Percentiles rank a stretch among this genome's conserved stretches.
These are phyloP conservation scores for Fomes fomentarius DNA, from an alignment of 1,284 basidiomycete genomes.

Conservation along the genomic window DNA sequence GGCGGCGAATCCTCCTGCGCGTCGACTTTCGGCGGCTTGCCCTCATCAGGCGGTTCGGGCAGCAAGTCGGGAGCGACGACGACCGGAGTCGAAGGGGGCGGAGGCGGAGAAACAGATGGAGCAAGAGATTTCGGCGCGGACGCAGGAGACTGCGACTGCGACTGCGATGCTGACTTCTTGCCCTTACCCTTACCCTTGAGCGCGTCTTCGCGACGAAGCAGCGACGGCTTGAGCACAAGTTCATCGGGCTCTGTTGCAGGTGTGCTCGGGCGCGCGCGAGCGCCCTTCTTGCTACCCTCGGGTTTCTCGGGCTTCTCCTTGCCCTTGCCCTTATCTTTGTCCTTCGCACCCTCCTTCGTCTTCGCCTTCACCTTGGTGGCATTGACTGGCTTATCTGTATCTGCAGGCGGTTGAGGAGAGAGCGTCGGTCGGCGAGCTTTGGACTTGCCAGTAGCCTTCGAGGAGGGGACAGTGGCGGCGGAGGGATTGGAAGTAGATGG, in stretches of 20 bases:
- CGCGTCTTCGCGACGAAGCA: conserved; percentile 1
- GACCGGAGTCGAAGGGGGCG: background rate
- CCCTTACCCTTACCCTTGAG: conserved; percentile 4
- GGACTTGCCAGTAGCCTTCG: background rate
- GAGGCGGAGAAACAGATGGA: background rate
- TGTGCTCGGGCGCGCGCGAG: conserved; percentile 1
- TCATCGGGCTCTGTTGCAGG: conserved; percentile 3
- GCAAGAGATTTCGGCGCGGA: background rate
- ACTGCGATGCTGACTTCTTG: background rate
- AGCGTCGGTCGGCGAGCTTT: background rate
- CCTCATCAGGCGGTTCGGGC: background rate
- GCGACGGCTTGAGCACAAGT: conserved; percentile 1
- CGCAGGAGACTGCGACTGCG: conserved; percentile 1
- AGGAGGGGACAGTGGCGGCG: background rate
- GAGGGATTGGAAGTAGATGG: background rate
- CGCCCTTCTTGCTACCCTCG: background rate
- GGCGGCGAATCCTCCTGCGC: background rate
- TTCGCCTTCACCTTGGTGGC: conserved; percentile 2
- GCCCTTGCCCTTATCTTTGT: background rate
- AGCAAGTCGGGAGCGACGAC: conserved; percentile 1
- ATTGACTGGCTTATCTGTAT: conserved; percentile 6
- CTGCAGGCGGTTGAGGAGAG: conserved; percentile 6
- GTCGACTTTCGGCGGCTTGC: background rate
- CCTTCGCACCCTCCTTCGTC: background rate
- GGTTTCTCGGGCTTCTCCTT: background rate